Evolutionary conservation across 75 land plant species (phyloP).

Genomic region (Azolla pinnata): DNA sequence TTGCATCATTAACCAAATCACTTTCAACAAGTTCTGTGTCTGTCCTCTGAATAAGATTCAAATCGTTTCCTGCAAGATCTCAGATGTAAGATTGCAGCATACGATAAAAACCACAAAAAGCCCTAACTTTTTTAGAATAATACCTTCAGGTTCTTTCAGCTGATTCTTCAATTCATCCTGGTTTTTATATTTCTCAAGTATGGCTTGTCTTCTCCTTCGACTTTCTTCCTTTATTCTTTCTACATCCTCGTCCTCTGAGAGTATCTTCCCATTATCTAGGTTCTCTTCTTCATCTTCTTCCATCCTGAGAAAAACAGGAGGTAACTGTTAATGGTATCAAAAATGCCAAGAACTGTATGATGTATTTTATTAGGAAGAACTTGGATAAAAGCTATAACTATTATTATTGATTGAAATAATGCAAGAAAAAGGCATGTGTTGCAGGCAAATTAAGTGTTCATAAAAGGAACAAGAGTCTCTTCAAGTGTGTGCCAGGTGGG

Average conservation of each 20-base stretch:
- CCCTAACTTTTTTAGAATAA: neutral
- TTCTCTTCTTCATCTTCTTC: conserved; percentile 71
- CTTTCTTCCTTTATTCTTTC: conserved; percentile 86
- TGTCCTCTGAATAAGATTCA: neutral
- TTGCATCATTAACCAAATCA: neutral
- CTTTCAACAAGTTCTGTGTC: neutral
- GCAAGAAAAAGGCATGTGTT: too few relatives aligned
- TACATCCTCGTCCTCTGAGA: conserved; percentile 85
- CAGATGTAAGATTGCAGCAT: neutral
- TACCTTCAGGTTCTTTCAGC: neutral
- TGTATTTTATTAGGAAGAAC: neutral
- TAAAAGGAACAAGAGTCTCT: too few relatives aligned
- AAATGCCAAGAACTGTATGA: neutral
- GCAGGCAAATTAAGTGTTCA: too few relatives aligned
- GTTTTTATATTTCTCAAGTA: conserved; percentile 72
- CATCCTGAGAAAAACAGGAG: conserved; percentile 38
- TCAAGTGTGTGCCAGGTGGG: too few relatives aligned
- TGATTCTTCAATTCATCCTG: conserved; percentile 22
- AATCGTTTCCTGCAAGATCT: neutral
- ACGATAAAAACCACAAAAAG: neutral
- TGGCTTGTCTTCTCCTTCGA: conserved; percentile 75
- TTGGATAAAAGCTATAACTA: too few relatives aligned
- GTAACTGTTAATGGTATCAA: neutral
- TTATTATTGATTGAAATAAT: too few relatives aligned
- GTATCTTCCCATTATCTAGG: conserved; percentile 39